Base-by-base conservation (phyloP, 108 stramenopile species). In the Cyclotella atomus region DNA sequence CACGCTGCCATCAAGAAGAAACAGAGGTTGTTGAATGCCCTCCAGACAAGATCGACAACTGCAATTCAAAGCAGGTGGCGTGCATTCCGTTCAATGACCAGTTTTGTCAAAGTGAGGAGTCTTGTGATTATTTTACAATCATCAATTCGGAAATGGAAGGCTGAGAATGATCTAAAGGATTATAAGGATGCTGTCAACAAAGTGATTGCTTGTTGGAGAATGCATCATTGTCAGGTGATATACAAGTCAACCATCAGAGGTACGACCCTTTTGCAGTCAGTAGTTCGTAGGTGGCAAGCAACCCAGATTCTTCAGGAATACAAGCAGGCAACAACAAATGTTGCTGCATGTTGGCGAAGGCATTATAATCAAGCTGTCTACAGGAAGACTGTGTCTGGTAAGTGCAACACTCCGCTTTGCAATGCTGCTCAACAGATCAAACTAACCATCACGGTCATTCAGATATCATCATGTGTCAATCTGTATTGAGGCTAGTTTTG, bases 291-390 rank as follows among this genome's bases (percentile, higher is more conserved):
- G n/a, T 49, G 47, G 47, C 9, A 49, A n/a, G 47, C 47, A n/a
- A 49, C n/a, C 16, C 9, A 49, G 4, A 17, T n/a, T 49, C 47
- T 49, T 4, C 4, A 17, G 4, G 17, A 49, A 49, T 49, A n/a
- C 47, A 12, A 49, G n/a, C 47, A 49, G n/a, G 47, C 16, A 9
- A 49, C 16, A 17, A 49, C 47, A 12, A n/a, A n/a, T n/a, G n/a
- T 49, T n/a, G 47, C n/a, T n/a, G 47, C 47, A 49, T 49, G n/a
- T n/a, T 49, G 47, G 47, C 47, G 47, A 4, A 49, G 47, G n/a
- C n/a, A 49, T 17, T n/a, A 12, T 49, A 10, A 19, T 10, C 47
- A n/a, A 49, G 9, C n/a, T 10, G 16, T 19, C n/a, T 49, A n/a
- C n/a, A 49, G n/a, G n/a, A 10, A 49, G 47, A n/a, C n/a, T n/a